A percentile compares a stretch with the other conserved stretches of the same genome.
Evolutionary conservation across 2,329 filamentous ascomycete genomes (phyloP).

Genomic region (Apiospora koreana): DNA sequence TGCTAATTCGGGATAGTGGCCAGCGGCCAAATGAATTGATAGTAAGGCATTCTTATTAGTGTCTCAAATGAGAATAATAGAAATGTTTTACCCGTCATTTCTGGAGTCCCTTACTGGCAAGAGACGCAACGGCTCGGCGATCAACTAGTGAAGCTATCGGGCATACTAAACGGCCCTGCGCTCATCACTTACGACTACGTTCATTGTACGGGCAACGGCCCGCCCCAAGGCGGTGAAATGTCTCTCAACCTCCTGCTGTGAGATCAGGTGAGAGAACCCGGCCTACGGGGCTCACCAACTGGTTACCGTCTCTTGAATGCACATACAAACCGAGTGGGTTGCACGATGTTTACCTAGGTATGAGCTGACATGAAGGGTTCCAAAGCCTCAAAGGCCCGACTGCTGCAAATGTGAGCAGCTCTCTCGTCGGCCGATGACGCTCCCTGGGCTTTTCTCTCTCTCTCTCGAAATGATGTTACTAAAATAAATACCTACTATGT

Average conservation of each 20-base stretch:
- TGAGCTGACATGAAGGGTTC: conserved; percentile 3
- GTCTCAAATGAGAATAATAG: not conserved
- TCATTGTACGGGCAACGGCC: conserved; percentile 5
- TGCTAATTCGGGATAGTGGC: not conserved
- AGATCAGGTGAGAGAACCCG: not conserved
- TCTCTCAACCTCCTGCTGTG: not conserved
- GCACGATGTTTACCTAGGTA: not conserved
- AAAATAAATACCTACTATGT: not conserved
- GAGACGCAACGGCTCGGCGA: conserved; percentile 2
- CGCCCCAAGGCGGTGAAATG: not conserved
- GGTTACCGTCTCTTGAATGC: not conserved
- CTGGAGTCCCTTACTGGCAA: not conserved
- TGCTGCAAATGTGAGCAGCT: not conserved
- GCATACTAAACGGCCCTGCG: not conserved
- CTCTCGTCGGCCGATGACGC: not conserved
- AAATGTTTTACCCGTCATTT: not conserved
- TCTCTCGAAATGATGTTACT: not conserved
- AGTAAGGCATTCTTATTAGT: not conserved
- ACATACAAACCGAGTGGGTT: not conserved
- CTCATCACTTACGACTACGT: not conserved
- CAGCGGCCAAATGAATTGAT: not conserved
- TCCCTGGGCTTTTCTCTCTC: not conserved
- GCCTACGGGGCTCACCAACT: not conserved
- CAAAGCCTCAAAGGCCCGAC: conserved; percentile 1
- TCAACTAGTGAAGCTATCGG: conserved; percentile 3